These are phyloP conservation scores for Gossypium mustelinum DNA, from an alignment of 345 rosid species.

Conservation along the genomic window DNA sequence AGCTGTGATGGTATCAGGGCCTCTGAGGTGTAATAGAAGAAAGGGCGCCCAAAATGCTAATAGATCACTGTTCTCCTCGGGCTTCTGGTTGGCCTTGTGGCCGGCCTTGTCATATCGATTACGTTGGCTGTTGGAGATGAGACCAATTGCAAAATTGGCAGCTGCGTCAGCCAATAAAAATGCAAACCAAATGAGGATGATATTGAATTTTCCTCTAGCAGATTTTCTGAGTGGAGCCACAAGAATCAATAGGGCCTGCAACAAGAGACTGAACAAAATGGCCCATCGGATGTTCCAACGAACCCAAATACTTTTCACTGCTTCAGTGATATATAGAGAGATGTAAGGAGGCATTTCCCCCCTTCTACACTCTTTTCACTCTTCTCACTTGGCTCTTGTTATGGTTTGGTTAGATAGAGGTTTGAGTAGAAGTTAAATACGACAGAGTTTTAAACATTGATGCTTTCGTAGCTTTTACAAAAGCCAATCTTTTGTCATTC, in stretches of 20 bases:
- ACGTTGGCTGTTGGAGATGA: slow-evolving; percentile 15
- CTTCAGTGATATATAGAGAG: background rate
- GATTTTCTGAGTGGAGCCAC: slow-evolving; percentile 18
- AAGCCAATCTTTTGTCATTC: background rate
- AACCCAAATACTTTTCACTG: background rate
- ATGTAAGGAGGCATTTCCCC: background rate
- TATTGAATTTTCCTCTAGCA: background rate
- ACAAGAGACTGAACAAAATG: slow-evolving; percentile 20
- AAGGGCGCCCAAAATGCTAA: slow-evolving; percentile 68
- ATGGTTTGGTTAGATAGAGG: background rate
- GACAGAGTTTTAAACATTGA: background rate
- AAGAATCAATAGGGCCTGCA: slow-evolving; percentile 19
- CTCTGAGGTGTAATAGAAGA: slow-evolving; percentile 57
- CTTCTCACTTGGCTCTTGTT: background rate
- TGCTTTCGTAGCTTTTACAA: background rate
- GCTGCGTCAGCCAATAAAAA: slow-evolving; percentile 21
- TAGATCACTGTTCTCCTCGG: slow-evolving; percentile 23
- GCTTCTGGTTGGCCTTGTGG: background rate
- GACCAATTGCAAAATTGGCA: slow-evolving; percentile 20
- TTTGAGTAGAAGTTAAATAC: background rate
- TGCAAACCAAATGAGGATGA: slow-evolving; percentile 20
- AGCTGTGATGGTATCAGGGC: slow-evolving; percentile 63
- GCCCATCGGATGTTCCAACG: slow-evolving; percentile 21
- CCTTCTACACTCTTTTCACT: background rate
- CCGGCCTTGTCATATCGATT: background rate